Conservation (phyloP, 2,329 filamentous ascomycete genomes). For the Alternaria conjuncta region DNA sequence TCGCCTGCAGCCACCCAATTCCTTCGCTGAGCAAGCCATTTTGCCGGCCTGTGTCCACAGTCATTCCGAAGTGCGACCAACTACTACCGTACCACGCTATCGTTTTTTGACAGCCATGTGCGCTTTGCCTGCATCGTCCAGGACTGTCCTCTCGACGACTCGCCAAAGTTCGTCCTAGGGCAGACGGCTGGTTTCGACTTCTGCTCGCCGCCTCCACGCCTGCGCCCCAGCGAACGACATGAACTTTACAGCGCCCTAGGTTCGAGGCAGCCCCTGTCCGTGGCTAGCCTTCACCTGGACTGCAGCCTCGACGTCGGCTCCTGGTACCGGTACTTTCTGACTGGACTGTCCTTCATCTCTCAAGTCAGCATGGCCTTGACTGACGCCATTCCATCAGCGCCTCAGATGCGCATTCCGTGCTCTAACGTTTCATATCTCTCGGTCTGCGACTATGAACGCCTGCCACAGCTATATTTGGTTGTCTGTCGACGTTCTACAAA, state of each 20-base stretch:
- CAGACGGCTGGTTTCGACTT: conserved; percentile 19
- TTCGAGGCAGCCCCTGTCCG: conserved; percentile 16
- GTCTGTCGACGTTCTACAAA: not conserved
- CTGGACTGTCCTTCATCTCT: not conserved
- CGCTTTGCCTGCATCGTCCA: not conserved
- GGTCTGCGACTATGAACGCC: not conserved
- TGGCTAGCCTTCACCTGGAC: conserved; percentile 7
- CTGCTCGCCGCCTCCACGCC: conserved; percentile 16
- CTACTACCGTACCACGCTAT: conserved; percentile 13
- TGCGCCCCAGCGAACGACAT: conserved; percentile 16
- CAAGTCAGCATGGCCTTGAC: not conserved
- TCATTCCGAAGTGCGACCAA: conserved; percentile 9
- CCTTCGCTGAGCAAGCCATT: conserved; percentile 12
- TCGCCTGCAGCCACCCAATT: conserved; percentile 27
- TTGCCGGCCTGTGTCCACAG: conserved; percentile 11
- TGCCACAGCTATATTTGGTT: conserved; percentile 8
- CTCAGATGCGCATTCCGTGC: not conserved
- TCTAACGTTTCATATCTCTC: conserved; percentile 12
- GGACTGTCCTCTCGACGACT: not conserved
- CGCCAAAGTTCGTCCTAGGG: conserved; percentile 12
- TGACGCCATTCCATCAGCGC: conserved; percentile 6
- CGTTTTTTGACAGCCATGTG: conserved; percentile 6
- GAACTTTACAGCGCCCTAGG: conserved; percentile 5
- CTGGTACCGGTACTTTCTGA: not conserved
- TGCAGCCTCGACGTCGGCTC: not conserved